Base-by-base conservation (phyloP, 345 rosid species). In the Eucalyptus dawsonii region DNA sequence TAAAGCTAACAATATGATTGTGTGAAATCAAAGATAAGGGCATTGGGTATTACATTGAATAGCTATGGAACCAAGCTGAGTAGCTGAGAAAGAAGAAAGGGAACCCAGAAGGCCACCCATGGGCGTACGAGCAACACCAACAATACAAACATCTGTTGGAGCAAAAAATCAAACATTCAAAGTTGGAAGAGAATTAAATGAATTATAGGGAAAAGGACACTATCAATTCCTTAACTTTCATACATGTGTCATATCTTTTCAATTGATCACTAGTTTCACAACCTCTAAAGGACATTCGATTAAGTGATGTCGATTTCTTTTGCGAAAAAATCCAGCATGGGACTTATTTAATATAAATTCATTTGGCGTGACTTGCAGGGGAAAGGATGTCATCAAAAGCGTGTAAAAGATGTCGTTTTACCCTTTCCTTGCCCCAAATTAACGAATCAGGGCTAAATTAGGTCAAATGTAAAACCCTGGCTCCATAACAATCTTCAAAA, bases 41-140 rank as follows among this genome's bases (percentile, higher is more conserved):
- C 12, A 51, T 87, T 67, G 51, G 22, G 67, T 40, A 42, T 88
- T 89, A 98, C 99, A 93, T 89, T 88, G 88, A 80, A 98, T 97
- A 87, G 97, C 97, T 62, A 96, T 90, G 86, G 99, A 95, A 17
- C 99, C 99, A 56, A 98, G 99, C 91, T 92, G 94, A 88, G 99
- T 90, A 44, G 99, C 98, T 62, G 98, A 86, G 31, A 97, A 87
- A 88, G 97, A 95, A 60, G 99, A 98, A 49, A 98, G 93, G 51
- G 97, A 91, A 83, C 99, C 99, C 91, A 96, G 95, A 90, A 98
- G 95, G 88, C 92, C 96, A 47, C 99, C 99, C 89, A 98, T 92
- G 22, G 99, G 99, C 24, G 99, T 97, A 72, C 98, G 95, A 27
- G 99, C 97, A 91, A 96, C 95, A 88, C 99, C 99, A 89, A 96